Percentiles rank a stretch among this genome's conserved stretches.
phyloP scores from a whole-genome alignment of 345 rosid species.

The Dipteronia dyeriana region DNA sequence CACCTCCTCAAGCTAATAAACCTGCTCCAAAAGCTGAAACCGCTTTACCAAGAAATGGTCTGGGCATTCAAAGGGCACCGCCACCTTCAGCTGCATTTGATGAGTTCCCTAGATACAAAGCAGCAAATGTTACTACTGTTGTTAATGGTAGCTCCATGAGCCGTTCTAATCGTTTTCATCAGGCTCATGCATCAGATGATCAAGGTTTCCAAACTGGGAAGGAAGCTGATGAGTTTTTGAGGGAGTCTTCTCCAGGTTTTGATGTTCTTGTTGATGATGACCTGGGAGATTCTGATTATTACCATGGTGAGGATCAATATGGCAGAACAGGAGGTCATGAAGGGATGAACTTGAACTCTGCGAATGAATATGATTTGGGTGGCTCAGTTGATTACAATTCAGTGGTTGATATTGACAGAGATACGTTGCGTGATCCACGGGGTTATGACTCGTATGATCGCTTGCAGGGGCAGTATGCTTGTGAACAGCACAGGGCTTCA shows the following conservation, averaged over 20 bases:
- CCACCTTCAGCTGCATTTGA: conserved; percentile 32
- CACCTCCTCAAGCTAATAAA: conserved; percentile 34
- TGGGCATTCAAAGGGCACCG: conserved; percentile 37
- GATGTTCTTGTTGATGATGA: conserved; percentile 98
- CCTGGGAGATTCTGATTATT: conserved; percentile 62
- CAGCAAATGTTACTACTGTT: conserved; percentile 28
- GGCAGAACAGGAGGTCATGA: conserved; percentile 55
- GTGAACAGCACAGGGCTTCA: conserved; percentile 59
- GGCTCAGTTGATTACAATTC: conserved; percentile 47
- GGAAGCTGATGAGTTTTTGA: conserved; percentile 65
- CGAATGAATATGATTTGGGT: conserved; percentile 54
- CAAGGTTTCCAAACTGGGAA: conserved; percentile 52
- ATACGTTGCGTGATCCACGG: conserved; percentile 42
- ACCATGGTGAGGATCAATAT: conserved; percentile 70
- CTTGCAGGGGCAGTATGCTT: conserved; percentile 52
- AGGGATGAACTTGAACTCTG: conserved; percentile 51
- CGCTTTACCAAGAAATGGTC: conserved; percentile 34
- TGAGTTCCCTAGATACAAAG: conserved; percentile 46
- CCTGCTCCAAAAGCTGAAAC: conserved; percentile 33
- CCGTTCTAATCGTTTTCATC: conserved; percentile 46
- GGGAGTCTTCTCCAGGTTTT: conserved; percentile 95
- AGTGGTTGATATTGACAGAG: conserved; percentile 48
- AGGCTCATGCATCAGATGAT: conserved; percentile 50
- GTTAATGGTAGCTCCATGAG: conserved; percentile 38
- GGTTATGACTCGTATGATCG: conserved; percentile 52